Conservation (phyloP, 2,329 filamentous ascomycete species). For the Fusarium tuaranense region DNA sequence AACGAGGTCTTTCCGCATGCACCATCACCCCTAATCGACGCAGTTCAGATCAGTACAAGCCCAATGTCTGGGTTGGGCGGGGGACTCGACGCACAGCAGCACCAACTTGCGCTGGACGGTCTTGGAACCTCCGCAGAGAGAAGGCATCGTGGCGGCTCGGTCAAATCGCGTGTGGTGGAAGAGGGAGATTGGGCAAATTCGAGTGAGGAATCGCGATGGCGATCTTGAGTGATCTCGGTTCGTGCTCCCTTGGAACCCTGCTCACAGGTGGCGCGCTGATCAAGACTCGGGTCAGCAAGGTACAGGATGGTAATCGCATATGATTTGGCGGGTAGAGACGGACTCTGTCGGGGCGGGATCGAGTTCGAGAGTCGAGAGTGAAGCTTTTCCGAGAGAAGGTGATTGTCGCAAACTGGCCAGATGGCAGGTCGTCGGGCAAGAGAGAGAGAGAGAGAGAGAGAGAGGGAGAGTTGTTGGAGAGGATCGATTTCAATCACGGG, state of each 20-base stretch:
- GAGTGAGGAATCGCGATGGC: not conserved
- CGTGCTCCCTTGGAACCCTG: conserved; percentile 23
- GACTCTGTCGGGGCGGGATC: not conserved
- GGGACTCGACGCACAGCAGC: conserved; percentile 71
- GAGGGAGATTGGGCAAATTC: not conserved
- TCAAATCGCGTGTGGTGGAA: conserved; percentile 14
- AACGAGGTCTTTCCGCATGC: conserved; percentile 97
- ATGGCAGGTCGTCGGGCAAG: not conserved
- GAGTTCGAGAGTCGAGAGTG: not conserved
- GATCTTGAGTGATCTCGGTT: conserved; percentile 31
- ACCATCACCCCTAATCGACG: conserved; percentile 80
- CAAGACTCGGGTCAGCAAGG: conserved; percentile 18
- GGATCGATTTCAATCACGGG: not conserved
- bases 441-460: not conserved
- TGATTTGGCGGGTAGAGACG: not conserved
- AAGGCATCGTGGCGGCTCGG: conserved; percentile 40
- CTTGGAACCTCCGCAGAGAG: conserved; percentile 77
- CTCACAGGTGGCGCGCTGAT: conserved; percentile 25
- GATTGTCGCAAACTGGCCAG: conserved; percentile 10
- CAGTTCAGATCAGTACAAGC: conserved; percentile 26
- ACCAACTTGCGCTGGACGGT: conserved; percentile 97
- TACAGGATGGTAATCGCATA: conserved; percentile 17
- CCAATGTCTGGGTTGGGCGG: not conserved
- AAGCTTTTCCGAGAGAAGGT: not conserved
- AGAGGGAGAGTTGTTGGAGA: not conserved